Conservation (phyloP, 1,284 basidiomycete species). For the Coniophora puteana region DNA sequence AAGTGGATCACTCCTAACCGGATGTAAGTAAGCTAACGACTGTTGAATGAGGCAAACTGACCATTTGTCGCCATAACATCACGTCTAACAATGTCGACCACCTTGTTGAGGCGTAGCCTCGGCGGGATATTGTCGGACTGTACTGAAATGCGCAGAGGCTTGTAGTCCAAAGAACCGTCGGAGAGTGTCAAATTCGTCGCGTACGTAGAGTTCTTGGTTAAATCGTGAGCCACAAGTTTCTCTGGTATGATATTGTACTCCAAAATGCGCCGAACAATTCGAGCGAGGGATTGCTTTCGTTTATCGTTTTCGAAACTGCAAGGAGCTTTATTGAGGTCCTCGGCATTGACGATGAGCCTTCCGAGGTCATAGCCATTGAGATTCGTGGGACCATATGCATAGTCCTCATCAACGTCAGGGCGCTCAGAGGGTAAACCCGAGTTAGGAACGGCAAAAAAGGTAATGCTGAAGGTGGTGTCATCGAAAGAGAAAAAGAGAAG, state of each 20-base stretch:
- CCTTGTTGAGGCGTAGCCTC: constrained; percentile 49
- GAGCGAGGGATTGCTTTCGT: constrained; percentile 48
- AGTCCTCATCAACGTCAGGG: constrained; percentile 5
- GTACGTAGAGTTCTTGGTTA: constrained; percentile 58
- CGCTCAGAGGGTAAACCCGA: constrained; percentile 33
- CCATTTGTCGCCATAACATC: constrained; percentile 59
- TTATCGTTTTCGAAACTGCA: constrained; percentile 42
- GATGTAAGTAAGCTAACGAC: not conserved
- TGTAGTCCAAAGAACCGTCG: constrained; percentile 48
- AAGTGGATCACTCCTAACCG: constrained; percentile 52
- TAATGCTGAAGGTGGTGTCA: constrained; percentile 32
- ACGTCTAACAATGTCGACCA: constrained; percentile 44
- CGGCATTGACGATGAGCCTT: constrained; percentile 15
- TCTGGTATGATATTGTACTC: constrained; percentile 62
- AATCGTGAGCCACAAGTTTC: constrained; percentile 33
- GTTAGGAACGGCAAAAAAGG: constrained; percentile 53
- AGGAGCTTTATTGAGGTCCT: constrained; percentile 20
- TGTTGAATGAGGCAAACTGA: constrained; percentile 12
- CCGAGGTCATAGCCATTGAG: constrained; percentile 14
- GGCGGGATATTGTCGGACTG: constrained; percentile 33
- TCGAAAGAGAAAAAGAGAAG: not conserved
- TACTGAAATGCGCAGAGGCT: constrained; percentile 56
- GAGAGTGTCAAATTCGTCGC: constrained; percentile 51
- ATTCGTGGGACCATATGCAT: not conserved
- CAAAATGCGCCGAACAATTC: constrained; percentile 53